phyloP scores from a whole-genome alignment of 805 yeast genomes.

The Alloascoidea africana region DNA sequence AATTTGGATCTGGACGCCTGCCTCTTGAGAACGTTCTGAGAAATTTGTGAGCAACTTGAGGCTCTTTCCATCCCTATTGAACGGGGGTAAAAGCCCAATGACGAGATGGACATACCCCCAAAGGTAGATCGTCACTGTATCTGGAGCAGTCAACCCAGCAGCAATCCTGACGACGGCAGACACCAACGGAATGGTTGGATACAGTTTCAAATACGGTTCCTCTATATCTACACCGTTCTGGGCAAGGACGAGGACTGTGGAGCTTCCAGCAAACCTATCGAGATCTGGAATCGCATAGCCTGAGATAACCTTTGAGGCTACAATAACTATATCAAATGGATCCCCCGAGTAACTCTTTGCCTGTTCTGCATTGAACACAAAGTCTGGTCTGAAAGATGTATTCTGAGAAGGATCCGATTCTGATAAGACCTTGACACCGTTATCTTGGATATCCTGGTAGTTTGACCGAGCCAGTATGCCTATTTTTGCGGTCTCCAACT shows the following conservation, averaged over 20 bases:
- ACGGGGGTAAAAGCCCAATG: slow-evolving; percentile 5
- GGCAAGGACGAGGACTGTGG: slow-evolving; percentile 6
- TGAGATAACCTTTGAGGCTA: slow-evolving; percentile 7
- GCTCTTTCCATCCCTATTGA: neutral
- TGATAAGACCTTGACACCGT: slow-evolving; percentile 4
- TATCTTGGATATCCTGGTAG: slow-evolving; percentile 5
- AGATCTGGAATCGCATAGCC: slow-evolving; percentile 4
- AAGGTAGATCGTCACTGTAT: slow-evolving; percentile 4
- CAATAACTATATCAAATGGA: slow-evolving; percentile 6
- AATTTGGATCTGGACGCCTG: slow-evolving; percentile 2
- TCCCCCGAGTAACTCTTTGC: slow-evolving; percentile 4
- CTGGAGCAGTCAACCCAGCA: slow-evolving; percentile 4
- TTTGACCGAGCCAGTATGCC: slow-evolving; percentile 8
- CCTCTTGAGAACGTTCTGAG: slow-evolving; percentile 2
- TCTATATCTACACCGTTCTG: slow-evolving; percentile 10
- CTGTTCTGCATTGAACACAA: slow-evolving; percentile 3
- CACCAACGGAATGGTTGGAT: slow-evolving; percentile 6
- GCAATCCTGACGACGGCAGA: slow-evolving; percentile 6
- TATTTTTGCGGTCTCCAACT: slow-evolving; percentile 3
- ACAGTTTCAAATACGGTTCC: slow-evolving; percentile 6
- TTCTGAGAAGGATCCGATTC: neutral
- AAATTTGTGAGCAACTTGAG: slow-evolving; percentile 2
- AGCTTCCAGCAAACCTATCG: slow-evolving; percentile 4
- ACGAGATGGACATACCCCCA: neutral
- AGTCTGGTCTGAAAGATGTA: slow-evolving; percentile 2